A percentile compares a stretch with the other conserved stretches of the same genome.
phyloP scores from a whole-genome alignment of 371 early-diverging fungal species.

The Rhizopus arrhizus region DNA sequence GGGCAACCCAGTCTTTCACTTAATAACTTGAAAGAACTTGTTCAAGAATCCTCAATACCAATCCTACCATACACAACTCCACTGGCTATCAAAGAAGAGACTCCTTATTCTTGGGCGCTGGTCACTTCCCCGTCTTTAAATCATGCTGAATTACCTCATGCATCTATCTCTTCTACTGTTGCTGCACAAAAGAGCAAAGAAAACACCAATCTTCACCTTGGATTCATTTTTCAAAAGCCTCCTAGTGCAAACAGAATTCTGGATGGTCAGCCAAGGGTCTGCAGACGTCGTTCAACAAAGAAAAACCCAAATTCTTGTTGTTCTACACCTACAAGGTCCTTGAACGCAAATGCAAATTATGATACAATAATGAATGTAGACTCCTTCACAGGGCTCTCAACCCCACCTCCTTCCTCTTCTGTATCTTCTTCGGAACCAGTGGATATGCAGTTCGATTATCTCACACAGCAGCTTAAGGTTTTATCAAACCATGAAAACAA shows the following conservation, averaged over 20 bases:
- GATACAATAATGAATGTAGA: constrained; percentile 12
- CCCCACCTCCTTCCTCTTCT: constrained; percentile 19
- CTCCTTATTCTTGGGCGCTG: constrained; percentile 33
- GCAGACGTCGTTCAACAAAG: constrained; percentile 22
- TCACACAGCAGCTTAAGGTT: constrained; percentile 25
- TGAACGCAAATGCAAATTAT: constrained; percentile 14
- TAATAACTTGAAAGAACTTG: constrained; percentile 1
- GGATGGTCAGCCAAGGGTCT: constrained; percentile 27
- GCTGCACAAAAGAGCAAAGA: not conserved
- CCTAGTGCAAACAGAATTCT: constrained; percentile 20
- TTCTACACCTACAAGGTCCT: constrained; percentile 5
- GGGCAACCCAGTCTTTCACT: constrained; percentile 6
- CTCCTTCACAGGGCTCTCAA: constrained; percentile 11
- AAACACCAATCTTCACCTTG: constrained; percentile 21
- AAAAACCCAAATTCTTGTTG: not conserved
- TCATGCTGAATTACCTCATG: constrained; percentile 14
- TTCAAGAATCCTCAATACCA: not conserved
- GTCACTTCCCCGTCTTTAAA: constrained; percentile 30
- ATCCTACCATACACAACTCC: not conserved
- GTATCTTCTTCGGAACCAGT: constrained; percentile 26
- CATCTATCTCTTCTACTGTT: constrained; percentile 3
- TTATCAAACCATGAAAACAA: constrained; percentile 6
- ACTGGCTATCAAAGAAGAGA: constrained; percentile 4
- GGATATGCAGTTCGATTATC: constrained; percentile 33
- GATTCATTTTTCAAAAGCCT: constrained; percentile 33